phyloP scores from a whole-genome alignment of 371 early-diverging fungal genomes.

The Mucor sp. region DNA sequence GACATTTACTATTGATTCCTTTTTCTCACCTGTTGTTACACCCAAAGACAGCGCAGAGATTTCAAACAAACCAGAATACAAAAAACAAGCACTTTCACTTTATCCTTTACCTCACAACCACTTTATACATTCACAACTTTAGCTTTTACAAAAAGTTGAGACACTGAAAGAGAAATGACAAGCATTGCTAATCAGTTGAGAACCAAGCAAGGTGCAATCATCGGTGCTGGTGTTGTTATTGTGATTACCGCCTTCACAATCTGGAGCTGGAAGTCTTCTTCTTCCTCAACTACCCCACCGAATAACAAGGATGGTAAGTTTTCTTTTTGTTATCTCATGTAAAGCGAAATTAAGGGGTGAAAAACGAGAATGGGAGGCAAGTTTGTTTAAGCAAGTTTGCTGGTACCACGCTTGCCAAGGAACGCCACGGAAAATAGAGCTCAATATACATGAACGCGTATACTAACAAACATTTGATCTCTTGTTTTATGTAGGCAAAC shows the following conservation, averaged over 20 bases:
- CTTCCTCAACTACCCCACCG: background rate
- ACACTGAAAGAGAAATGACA: background rate
- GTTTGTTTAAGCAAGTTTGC: background rate
- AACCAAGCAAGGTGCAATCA: slow-evolving; percentile 1
- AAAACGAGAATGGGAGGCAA: background rate
- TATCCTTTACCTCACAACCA: background rate
- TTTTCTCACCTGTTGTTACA: background rate
- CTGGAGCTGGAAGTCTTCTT: slow-evolving; percentile 2
- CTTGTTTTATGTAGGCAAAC: background rate
- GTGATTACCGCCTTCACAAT: slow-evolving; percentile 1
- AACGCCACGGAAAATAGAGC: background rate
- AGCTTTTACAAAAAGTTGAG: background rate
- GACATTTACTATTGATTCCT: background rate
- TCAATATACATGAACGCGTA: background rate
- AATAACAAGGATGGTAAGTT: background rate
- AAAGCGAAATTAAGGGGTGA: background rate
- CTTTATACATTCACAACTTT: background rate
- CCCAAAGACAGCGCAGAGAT: background rate
- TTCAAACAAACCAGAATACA: background rate
- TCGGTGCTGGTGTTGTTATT: slow-evolving; percentile 4
- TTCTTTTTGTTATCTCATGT: background rate
- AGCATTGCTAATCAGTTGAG: slow-evolving; percentile 4
- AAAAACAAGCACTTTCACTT: background rate
- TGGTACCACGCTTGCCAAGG: background rate
- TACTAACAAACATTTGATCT: background rate